phyloP scores from a whole-genome alignment of 1,284 basidiomycete genomes.

The Irpex sp. region DNA sequence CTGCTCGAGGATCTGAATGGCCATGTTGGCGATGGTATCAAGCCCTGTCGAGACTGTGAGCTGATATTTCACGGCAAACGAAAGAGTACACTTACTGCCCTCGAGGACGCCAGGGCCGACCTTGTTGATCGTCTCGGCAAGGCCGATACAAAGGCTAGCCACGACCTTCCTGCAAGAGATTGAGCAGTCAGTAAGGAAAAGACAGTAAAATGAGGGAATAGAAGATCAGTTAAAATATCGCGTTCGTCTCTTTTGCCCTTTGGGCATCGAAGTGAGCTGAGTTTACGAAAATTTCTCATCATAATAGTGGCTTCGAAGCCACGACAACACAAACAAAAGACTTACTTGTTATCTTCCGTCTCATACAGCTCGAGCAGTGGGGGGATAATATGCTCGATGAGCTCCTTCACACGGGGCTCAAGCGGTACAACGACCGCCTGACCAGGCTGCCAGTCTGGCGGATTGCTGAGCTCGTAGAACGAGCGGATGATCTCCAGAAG shows the following conservation, averaged over 20 bases:
- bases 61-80: background rate
- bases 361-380: constrained; percentile 88
- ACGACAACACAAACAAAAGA: constrained; percentile 22
- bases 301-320: constrained; percentile 18
- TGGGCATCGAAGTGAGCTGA: constrained; percentile 85
- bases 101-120: constrained; percentile 85
- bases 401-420: constrained; percentile 76
- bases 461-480: constrained; percentile 87
- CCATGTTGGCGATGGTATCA: constrained; percentile 77
- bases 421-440: constrained; percentile 60
- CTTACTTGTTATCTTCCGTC: constrained; percentile 97
- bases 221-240: constrained; percentile 31
- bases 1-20: constrained; percentile 84
- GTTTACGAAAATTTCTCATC: constrained; percentile 66
- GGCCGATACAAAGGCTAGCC: constrained; percentile 79
- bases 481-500: constrained; percentile 90
- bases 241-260: constrained; percentile 56
- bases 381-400: constrained; percentile 76
- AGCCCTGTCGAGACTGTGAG: constrained; percentile 43
- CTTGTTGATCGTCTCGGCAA: constrained; percentile 90
- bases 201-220: constrained; percentile 10
- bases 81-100: constrained; percentile 45
- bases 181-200: constrained; percentile 18
- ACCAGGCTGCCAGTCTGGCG: constrained; percentile 82
- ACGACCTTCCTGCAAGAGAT: constrained; percentile 71